phyloP scores from a whole-genome alignment of 495 filamentous ascomycete genomes.

The Penicillium riverlandense region DNA sequence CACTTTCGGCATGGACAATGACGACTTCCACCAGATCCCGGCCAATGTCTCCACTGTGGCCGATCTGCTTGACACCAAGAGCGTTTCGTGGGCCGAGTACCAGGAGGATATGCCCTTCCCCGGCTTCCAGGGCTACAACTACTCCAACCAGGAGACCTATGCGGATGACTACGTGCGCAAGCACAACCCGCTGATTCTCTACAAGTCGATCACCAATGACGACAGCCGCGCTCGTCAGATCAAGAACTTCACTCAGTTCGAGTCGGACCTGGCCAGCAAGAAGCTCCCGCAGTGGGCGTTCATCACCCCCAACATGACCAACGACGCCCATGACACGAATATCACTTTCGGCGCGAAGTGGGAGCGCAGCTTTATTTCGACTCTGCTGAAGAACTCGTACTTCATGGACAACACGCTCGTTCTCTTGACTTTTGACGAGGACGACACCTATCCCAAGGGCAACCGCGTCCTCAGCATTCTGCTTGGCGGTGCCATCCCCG shows the following conservation, averaged over 20 bases:
- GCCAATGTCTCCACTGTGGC: slow-evolving; percentile 58
- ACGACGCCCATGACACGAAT: slow-evolving; percentile 64
- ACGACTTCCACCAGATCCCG: slow-evolving; percentile 49
- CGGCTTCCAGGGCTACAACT: slow-evolving; percentile 55
- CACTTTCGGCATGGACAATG: slow-evolving; percentile 63
- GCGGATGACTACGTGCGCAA: slow-evolving; percentile 65
- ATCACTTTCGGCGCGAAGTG: slow-evolving; percentile 53
- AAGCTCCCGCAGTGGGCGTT: slow-evolving; percentile 66
- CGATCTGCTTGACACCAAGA: slow-evolving; percentile 60
- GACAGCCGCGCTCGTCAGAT: slow-evolving; percentile 47
- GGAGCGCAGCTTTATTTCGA: slow-evolving; percentile 51
- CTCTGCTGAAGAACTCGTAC: slow-evolving; percentile 53
- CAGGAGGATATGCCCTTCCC: slow-evolving; percentile 61
- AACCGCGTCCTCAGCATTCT: slow-evolving; percentile 55
- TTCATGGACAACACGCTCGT: slow-evolving; percentile 50
- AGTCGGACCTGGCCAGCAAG: slow-evolving; percentile 45
- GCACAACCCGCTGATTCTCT: slow-evolving; percentile 61
- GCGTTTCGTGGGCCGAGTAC: slow-evolving; percentile 64
- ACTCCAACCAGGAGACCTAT: slow-evolving; percentile 41
- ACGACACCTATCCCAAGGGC: slow-evolving; percentile 44
- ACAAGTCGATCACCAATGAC: slow-evolving; percentile 48
- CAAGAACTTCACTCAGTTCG: slow-evolving; percentile 62
- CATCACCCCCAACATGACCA: slow-evolving; percentile 70
- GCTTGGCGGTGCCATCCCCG: slow-evolving; percentile 56
- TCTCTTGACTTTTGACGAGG: slow-evolving; percentile 58